Evolutionary conservation across 495 filamentous ascomycete genomes (phyloP).

Genomic region (Neurospora sp.): DNA sequence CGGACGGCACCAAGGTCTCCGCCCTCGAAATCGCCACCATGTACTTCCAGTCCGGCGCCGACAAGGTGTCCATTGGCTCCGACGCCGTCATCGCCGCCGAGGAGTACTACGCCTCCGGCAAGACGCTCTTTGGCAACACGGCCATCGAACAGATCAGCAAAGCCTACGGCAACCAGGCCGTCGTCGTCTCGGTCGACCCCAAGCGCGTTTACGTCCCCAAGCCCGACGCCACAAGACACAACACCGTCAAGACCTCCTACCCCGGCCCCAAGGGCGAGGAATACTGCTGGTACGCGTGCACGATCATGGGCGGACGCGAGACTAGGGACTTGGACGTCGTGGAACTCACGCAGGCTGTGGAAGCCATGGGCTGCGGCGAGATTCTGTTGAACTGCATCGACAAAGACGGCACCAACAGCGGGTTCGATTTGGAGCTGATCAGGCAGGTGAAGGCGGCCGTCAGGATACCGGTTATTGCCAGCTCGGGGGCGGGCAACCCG

Average conservation of each 20-base stretch:
- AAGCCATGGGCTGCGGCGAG: slow-evolving; percentile 93
- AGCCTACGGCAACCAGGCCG: slow-evolving; percentile 93
- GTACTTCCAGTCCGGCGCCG: slow-evolving; percentile 97
- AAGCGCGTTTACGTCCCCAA: slow-evolving; percentile 77
- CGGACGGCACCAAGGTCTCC: slow-evolving; percentile 74
- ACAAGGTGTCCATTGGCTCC: slow-evolving; percentile 95
- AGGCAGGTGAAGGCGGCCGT: slow-evolving; percentile 72
- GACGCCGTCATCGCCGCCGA: slow-evolving; percentile 90
- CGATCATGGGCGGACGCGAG: slow-evolving; percentile 89
- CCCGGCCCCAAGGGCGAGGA: slow-evolving; percentile 67
- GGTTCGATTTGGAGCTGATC: slow-evolving; percentile 91
- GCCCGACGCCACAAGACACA: slow-evolving; percentile 62
- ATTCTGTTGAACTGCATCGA: slow-evolving; percentile 96
- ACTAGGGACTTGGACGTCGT: slow-evolving; percentile 82
- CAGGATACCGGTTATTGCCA: slow-evolving; percentile 90
- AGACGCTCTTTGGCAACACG: slow-evolving; percentile 63
- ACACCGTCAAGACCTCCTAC: slow-evolving; percentile 59
- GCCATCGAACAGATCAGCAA: slow-evolving; percentile 90
- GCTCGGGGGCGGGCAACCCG: slow-evolving; percentile 84
- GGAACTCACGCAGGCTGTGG: slow-evolving; percentile 78
- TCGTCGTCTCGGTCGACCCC: slow-evolving; percentile 92
- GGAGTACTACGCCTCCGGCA: slow-evolving; percentile 63
- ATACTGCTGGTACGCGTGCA: slow-evolving; percentile 96
- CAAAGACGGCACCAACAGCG: slow-evolving; percentile 88
- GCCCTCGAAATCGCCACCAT: slow-evolving; percentile 89